Base-by-base conservation (phyloP, 495 filamentous ascomycete genomes). In the Astrothelium subdiscretum region DNA sequence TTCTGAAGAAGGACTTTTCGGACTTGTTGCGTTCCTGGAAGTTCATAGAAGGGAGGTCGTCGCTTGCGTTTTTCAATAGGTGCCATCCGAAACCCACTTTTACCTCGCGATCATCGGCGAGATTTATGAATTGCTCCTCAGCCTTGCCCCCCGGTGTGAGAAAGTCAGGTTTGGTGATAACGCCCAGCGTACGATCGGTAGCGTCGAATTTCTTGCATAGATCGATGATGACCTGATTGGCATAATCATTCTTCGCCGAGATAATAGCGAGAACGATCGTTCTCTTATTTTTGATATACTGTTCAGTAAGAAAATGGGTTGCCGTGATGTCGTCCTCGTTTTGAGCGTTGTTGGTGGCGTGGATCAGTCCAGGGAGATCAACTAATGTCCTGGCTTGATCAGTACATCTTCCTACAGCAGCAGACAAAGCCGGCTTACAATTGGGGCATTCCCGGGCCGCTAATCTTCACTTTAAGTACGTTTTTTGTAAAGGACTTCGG, bases 231-330 rank as follows among this genome's bases (percentile, higher is more conserved):
- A 71, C 65, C 62, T 87, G 84, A 31, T 77, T 76, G 6, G 77
- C 71, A 35, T 76, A 75, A 59, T 85, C 77, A 27, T 72, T 74
- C 15, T 76, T 77, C 0, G 82, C 83, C 4, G 74, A 76, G 0
- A 89, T 74, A 0, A 89, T 82, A 0, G 84, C 83, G 0, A 89
- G 75, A 40, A 88, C 84, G 58, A 89, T 84, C 65, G 77, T 83
- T 2, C 84, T 62, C 0, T 57, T 44, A n/a, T 72, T 63, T 1
- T 43, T 10, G 59, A 74, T 68, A 57, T 73, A 75, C 11, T 24
- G 13, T 31, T 64, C 2, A 2, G 66, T 61, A 0, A 74, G 58
- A 11, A 13, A 40, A 18, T 31, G 10, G n/a, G 72, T 68, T 6
- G 60, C 31, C 12, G 67, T 51, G 0, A 67, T 65, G 59, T 70